Base-by-base conservation (phyloP, 2,329 filamentous ascomycete genomes). In the Fusarium marasasianum region DNA sequence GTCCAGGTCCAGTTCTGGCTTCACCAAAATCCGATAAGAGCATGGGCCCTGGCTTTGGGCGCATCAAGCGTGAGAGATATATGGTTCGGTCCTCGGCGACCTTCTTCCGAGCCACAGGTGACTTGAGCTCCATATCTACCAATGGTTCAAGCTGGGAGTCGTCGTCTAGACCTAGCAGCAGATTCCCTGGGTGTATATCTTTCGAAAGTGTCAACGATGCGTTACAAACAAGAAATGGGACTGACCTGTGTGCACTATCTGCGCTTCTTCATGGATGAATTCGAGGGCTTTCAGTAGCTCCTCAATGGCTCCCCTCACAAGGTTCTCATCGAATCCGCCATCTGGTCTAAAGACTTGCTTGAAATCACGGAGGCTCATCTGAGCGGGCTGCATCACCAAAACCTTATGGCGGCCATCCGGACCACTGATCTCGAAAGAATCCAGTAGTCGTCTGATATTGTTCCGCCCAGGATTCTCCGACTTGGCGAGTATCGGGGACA, bases 331-430 rank as follows among this genome's bases (percentile, higher is more conserved):
- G 45, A 79, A 80, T 4, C 66, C 31, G 5, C 47, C 47, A 14
- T 67, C 71, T 4, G 71, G 33, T 62, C 72, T 62, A 48, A 80
- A 79, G 57, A 82, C 59, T 56, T 71, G n/a, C 43, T 78, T 63
- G 73, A 82, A 81, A 10, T 84, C 82, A 11, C 80, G 76, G 6
- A 80, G 51, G 47, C 78, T 79, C 75, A 80, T 80, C 60, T 81
- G 79, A 20, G 77, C 69, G 40, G 72, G 66, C 33, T 80, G 73
- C n/a, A 79, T 55, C 13, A 72, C 76, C 3, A 80, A 56, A 5
- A 54, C 71, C 1, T 74, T 31, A 35, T 80, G 79, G 9, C 60
- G 63, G 2, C 78, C 76, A 45, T 77, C 55, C 3, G 71, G 71
- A 1, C 77, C 72, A 10, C 15, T 15, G 8, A 79, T 43, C 31